Conservation (phyloP, 345 rosid species). For the Excoecaria agallocha region DNA sequence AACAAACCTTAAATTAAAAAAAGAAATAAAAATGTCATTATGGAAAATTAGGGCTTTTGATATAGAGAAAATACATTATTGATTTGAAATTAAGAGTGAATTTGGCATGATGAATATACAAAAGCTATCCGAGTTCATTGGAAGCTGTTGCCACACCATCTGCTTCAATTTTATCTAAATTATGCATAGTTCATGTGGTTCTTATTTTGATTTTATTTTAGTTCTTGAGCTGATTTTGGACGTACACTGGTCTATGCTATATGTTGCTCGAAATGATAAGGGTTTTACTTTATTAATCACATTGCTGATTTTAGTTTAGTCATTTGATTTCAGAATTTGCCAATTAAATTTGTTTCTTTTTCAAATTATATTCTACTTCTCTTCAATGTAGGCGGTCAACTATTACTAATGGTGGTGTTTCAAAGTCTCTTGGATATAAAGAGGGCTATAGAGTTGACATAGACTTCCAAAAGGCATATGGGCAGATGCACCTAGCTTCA, state of each 20-base stretch:
- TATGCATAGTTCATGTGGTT: background rate
- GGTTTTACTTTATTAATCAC: background rate
- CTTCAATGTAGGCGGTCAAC: slow-evolving; percentile 64
- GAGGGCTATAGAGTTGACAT: slow-evolving; percentile 87
- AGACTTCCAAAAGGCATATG: slow-evolving; percentile 85
- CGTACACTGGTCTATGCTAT: too few species aligned
- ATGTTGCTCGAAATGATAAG: background rate
- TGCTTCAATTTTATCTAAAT: background rate
- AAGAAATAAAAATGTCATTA: too few species aligned
- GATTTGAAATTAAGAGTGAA: background rate
- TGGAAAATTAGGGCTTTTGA: background rate
- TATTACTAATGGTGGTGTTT: slow-evolving; percentile 55
- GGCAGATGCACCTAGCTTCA: slow-evolving; percentile 75
- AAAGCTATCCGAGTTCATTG: background rate
- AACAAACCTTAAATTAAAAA: background rate
- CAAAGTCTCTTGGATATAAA: too few species aligned
- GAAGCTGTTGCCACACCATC: background rate
- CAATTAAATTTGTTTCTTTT: background rate
- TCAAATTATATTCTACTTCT: slow-evolving; percentile 1
- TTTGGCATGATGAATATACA: background rate
- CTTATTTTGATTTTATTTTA: background rate
- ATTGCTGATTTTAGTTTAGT: background rate
- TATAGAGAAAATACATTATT: background rate
- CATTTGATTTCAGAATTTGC: background rate
- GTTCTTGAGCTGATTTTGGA: background rate